Percentiles rank a stretch among this genome's conserved stretches.
Evolutionary conservation across 306 rosid genomes (phyloP).

Genomic region (peach (Prunus persica)): DNA sequence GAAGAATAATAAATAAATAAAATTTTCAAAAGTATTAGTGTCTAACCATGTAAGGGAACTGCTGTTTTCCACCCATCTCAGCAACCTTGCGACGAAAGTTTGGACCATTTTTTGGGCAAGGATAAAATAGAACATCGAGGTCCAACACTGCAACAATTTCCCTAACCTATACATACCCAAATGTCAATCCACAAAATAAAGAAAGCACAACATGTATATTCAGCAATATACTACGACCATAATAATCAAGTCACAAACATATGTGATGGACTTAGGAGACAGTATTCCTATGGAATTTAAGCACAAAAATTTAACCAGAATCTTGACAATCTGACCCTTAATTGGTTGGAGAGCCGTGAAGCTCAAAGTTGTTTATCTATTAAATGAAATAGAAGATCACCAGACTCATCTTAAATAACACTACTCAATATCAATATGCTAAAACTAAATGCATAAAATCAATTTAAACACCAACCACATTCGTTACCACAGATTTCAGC

Average conservation of each 20-base stretch:
- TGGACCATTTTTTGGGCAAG: constrained; percentile 90
- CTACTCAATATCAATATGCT: background rate
- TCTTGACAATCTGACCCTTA: background rate
- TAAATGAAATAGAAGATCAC: background rate
- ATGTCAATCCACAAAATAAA: constrained; percentile 29
- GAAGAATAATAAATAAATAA: background rate
- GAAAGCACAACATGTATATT: background rate
- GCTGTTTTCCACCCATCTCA: constrained; percentile 90
- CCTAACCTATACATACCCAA: constrained; percentile 61
- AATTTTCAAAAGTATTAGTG: constrained; percentile 1
- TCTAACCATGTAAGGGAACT: constrained; percentile 93
- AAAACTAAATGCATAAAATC: constrained; percentile 11
- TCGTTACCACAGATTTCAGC: background rate
- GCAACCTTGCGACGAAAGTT: constrained; percentile 83
- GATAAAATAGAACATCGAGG: constrained; percentile 89
- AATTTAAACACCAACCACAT: background rate
- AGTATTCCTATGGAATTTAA: constrained; percentile 14
- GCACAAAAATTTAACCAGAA: background rate
- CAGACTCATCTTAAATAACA: background rate
- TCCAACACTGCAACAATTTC: constrained; percentile 91
- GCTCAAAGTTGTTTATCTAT: background rate
- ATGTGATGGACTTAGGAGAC: background rate
- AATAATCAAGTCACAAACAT: background rate
- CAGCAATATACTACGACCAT: background rate
- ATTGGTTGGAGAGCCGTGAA: background rate